Conservation (phyloP, 2,329 filamentous ascomycete genomes). For the Lecanicillium sp. region DNA sequence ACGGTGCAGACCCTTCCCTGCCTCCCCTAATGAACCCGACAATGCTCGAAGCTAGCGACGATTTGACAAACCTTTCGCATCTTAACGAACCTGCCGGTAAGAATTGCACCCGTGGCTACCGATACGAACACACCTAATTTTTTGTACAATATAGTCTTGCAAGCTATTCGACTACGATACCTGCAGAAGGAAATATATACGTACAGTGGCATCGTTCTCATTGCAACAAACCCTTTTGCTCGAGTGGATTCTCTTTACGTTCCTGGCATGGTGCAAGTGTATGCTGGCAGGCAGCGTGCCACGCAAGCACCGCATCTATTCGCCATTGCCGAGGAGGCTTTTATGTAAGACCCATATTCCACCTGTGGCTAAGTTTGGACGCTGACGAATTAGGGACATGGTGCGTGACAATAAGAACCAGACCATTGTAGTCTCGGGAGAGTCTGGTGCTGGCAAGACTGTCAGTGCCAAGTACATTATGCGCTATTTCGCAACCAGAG, state of each 20-base stretch:
- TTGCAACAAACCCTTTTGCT: conserved; percentile 96
- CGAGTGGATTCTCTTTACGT: conserved; percentile 97
- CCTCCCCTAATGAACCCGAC: conserved; percentile 96
- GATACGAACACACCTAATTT: conserved; percentile 13
- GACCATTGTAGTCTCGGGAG: conserved; percentile 97
- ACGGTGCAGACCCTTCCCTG: conserved; percentile 67
- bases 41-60: conserved; percentile 97
- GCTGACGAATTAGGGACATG: conserved; percentile 72
- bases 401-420: conserved; percentile 91
- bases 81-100: conserved; percentile 95
- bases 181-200: conserved; percentile 99
- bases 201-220: conserved; percentile 96
- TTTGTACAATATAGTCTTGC: conserved; percentile 62
- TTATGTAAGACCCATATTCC: conserved; percentile 58
- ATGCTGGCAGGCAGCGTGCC: conserved; percentile 91
- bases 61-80: conserved; percentile 94
- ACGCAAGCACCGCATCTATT: conserved; percentile 97
- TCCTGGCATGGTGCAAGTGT: conserved; percentile 98
- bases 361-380: background rate
- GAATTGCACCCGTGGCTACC: conserved; percentile 16
- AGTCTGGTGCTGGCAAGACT: conserved; percentile 97
- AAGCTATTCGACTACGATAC: conserved; percentile 96
- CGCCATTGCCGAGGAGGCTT: conserved; percentile 97
- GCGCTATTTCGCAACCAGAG: conserved; percentile 97
- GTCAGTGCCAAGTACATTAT: conserved; percentile 99